Conservation (phyloP, 108 stramenopile species). For the Pseudonitzschia multiseries region DNA sequence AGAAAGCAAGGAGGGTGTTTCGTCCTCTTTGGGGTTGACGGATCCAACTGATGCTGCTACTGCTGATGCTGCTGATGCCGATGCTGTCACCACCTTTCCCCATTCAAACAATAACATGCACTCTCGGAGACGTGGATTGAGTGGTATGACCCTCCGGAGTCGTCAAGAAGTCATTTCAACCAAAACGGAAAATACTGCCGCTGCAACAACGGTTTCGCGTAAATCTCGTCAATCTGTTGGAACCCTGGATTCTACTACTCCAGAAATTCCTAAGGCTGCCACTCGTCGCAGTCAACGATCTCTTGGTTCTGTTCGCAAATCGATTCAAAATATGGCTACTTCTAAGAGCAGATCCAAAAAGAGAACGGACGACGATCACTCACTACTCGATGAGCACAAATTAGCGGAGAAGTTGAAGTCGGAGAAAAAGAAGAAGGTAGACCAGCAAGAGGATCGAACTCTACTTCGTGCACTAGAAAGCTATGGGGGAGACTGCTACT, state of each 20-base stretch:
- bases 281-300: conserved; percentile 31
- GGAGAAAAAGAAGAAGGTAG: conserved; percentile 6
- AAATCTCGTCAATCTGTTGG: neutral
- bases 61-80: too few species aligned
- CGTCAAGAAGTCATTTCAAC: conserved; percentile 3
- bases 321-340: neutral
- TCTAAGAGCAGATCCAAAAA: neutral
- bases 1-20: neutral
- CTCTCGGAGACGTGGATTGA: conserved; percentile 31
- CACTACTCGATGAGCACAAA: neutral
- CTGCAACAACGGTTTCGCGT: neutral
- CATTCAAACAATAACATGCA: conserved; percentile 2
- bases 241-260: neutral
- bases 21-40: neutral
- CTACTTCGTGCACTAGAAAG: conserved; percentile 40
- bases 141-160: conserved; percentile 35
- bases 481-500: conserved; percentile 29
- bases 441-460: conserved; percentile 31
- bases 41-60: neutral
- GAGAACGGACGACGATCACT: conserved; percentile 3
- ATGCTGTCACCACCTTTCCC: neutral
- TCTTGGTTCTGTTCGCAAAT: conserved; percentile 2
- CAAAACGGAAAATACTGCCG: neutral
- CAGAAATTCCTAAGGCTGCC: neutral
- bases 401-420: neutral